These are phyloP conservation scores for Russula sp. DNA, from an alignment of 768 basidiomycete species.

Conservation along the genomic window DNA sequence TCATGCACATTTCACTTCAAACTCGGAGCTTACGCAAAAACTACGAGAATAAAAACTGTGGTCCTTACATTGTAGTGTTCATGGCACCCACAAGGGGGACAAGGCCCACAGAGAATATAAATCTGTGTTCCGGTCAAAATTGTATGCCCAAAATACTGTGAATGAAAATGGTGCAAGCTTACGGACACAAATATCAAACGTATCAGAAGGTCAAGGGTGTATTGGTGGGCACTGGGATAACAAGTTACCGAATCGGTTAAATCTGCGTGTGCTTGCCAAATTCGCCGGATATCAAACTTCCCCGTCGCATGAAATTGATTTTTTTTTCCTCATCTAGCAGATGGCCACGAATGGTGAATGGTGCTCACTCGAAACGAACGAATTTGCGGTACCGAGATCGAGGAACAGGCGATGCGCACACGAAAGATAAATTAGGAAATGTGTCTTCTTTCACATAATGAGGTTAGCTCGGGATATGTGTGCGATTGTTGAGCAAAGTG, in stretches of 20 bases:
- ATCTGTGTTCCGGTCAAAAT: background rate
- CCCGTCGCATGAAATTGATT: background rate
- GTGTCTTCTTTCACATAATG: background rate
- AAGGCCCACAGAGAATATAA: too few relatives aligned
- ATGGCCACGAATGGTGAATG: background rate
- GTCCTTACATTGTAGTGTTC: background rate
- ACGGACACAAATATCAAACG: too few relatives aligned
- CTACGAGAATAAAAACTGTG: background rate
- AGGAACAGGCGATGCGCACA: background rate
- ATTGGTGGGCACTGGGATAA: too few relatives aligned
- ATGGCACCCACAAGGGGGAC: too few relatives aligned
- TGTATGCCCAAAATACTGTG: too few relatives aligned
- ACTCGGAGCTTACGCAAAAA: background rate
- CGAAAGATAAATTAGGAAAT: background rate
- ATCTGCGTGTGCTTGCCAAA: background rate
- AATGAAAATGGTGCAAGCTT: too few relatives aligned
- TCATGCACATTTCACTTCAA: background rate
- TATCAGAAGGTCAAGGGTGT: too few relatives aligned
- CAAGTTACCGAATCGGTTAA: too few relatives aligned
- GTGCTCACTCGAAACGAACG: background rate
- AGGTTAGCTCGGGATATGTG: background rate
- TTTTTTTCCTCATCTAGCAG: background rate
- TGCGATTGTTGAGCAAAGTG: background rate
- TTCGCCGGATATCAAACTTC: background rate
- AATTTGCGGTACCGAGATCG: background rate